Conservation (phyloP, 1,284 basidiomycete species). For the Polyporus tsugae region DNA sequence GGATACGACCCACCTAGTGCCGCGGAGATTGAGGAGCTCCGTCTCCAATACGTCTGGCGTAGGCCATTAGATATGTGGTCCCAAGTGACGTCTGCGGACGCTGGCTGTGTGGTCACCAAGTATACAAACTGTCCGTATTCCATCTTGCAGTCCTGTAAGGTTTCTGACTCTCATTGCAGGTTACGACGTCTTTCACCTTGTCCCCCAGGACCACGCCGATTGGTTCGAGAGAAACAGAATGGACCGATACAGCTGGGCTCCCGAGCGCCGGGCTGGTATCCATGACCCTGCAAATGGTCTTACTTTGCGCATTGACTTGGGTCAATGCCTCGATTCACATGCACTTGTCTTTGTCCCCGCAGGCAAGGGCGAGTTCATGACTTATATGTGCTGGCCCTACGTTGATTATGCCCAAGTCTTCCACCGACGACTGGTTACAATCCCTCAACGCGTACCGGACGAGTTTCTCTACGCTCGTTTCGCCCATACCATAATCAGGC, state of each 20-base stretch:
- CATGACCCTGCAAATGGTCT: not conserved
- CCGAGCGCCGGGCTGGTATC: not conserved
- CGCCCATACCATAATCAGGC: not conserved
- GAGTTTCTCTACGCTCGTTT: conserved; percentile 13
- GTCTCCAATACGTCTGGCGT: no score
- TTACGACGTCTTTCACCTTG: not conserved
- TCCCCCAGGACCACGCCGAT: not conserved
- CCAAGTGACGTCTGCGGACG: not conserved
- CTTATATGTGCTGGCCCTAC: not conserved
- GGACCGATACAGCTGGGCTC: not conserved
- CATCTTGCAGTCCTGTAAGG: not conserved
- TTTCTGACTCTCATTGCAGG: not conserved
- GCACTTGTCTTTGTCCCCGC: not conserved
- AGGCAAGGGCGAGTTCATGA: not conserved
- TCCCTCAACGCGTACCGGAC: not conserved
- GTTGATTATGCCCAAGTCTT: conserved; percentile 1
- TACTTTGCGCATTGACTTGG: not conserved
- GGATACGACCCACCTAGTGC: no score
- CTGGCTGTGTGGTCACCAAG: not conserved
- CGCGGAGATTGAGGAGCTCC: no score
- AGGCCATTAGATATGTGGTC: not conserved
- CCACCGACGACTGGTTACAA: conserved; percentile 2
- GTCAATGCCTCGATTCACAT: not conserved
- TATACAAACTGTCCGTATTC: not conserved
- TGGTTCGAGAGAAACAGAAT: not conserved